Conservation (phyloP, 768 basidiomycete species). For the Leccinum longicurvipes region DNA sequence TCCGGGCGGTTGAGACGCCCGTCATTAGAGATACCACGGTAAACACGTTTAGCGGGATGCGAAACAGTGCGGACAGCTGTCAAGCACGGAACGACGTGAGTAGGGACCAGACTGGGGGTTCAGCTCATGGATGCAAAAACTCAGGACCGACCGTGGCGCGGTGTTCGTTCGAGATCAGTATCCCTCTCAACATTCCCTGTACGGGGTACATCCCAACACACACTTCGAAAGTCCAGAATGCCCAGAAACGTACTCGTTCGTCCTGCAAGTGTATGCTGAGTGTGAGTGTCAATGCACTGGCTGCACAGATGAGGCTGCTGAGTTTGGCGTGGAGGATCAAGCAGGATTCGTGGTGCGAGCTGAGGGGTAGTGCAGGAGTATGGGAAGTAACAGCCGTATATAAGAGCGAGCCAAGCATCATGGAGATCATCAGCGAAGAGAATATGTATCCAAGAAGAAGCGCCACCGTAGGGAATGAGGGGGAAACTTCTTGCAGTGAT, state of each 20-base stretch:
- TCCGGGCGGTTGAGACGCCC: conserved; percentile 63
- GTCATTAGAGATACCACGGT: conserved; percentile 67
- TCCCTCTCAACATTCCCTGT: conserved; percentile 69
- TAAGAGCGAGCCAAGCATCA: conserved; percentile 75
- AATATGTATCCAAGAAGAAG: conserved; percentile 80
- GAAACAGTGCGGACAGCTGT: conserved; percentile 67
- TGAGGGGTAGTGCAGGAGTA: conserved; percentile 18
- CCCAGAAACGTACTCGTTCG: conserved; percentile 60
- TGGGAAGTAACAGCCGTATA: conserved; percentile 53
- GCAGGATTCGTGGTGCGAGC: conserved; percentile 33
- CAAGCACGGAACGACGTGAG: background rate
- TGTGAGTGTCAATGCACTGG: conserved; percentile 55
- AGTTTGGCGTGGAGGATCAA: conserved; percentile 65
- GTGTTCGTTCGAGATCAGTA: conserved; percentile 65
- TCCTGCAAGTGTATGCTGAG: conserved; percentile 41
- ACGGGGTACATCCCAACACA: conserved; percentile 80
- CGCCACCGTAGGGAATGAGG: conserved; percentile 28
- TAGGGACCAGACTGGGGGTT: background rate
- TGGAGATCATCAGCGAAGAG: conserved; percentile 75
- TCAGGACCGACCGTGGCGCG: conserved; percentile 60
- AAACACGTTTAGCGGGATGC: conserved; percentile 72
- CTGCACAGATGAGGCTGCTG: conserved; percentile 58
- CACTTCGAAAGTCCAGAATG: conserved; percentile 72
- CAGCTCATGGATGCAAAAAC: background rate
- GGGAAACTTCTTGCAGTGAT: conserved; percentile 60